These are phyloP conservation scores for Moelleriella libera DNA, from an alignment of 2,329 filamentous ascomycete genomes.

Conservation along the genomic window DNA sequence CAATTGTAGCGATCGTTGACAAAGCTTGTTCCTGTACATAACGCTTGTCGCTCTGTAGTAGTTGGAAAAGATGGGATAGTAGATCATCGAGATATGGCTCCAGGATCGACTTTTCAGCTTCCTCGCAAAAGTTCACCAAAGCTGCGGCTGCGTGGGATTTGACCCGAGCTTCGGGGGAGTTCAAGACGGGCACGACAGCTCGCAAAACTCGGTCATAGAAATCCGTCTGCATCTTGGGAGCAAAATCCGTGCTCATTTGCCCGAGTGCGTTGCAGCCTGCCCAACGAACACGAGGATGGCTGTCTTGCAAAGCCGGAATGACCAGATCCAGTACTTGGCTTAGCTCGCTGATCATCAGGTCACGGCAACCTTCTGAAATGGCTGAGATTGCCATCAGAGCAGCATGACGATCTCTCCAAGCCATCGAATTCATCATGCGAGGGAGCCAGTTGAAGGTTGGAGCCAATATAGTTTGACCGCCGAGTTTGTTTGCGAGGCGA, in stretches of 20 bases:
- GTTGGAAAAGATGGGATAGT: slow-evolving; percentile 68
- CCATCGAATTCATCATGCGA: slow-evolving; percentile 88
- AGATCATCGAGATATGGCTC: slow-evolving; percentile 89
- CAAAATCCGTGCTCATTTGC: slow-evolving; percentile 99
- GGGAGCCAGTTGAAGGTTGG: slow-evolving; percentile 96
- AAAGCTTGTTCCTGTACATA: slow-evolving; percentile 97
- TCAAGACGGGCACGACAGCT: slow-evolving; percentile 83
- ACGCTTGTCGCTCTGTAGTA: slow-evolving; percentile 82
- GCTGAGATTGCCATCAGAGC: slow-evolving; percentile 98
- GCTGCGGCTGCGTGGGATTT: slow-evolving; percentile 97
- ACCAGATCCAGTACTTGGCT: slow-evolving; percentile 90
- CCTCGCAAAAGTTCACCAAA: slow-evolving; percentile 96
- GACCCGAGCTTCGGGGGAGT: slow-evolving; percentile 81
- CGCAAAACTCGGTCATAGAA: slow-evolving; percentile 80
- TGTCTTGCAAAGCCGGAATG: slow-evolving; percentile 78
- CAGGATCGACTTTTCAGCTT: slow-evolving; percentile 81
- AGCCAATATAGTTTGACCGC: slow-evolving; percentile 79
- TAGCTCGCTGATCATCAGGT: slow-evolving; percentile 88
- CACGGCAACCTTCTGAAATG: slow-evolving; percentile 92
- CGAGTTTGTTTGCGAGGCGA: slow-evolving; percentile 89
- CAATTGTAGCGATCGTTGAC: slow-evolving; percentile 95
- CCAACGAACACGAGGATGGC: slow-evolving; percentile 89
- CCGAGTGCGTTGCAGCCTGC: slow-evolving; percentile 97
- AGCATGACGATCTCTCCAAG: slow-evolving; percentile 91
- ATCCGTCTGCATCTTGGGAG: slow-evolving; percentile 93